Percentiles rank a stretch among this genome's conserved stretches.
Evolutionary conservation across 805 yeast genomes (phyloP).

Genomic region (Pichia rugopelliculosa): DNA sequence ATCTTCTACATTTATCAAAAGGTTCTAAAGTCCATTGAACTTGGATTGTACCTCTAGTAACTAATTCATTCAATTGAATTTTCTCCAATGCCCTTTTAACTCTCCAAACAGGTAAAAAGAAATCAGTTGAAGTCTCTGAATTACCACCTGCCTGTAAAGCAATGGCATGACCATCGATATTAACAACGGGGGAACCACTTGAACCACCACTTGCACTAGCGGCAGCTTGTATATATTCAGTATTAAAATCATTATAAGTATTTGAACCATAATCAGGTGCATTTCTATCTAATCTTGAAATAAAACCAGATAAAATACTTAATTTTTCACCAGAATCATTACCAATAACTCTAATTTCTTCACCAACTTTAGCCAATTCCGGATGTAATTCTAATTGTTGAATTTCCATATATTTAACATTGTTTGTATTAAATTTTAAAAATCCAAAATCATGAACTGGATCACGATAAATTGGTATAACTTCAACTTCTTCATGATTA

Average conservation of each 20-base stretch:
- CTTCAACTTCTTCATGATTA: constrained; percentile 89
- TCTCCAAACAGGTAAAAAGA: constrained; percentile 78
- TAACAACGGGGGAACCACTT: constrained; percentile 93
- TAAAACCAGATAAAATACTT: constrained; percentile 82
- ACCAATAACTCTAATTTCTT: constrained; percentile 91
- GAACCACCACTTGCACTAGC: constrained; percentile 96
- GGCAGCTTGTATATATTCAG: constrained; percentile 93
- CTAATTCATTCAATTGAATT: constrained; percentile 47
- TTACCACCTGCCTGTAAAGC: constrained; percentile 95
- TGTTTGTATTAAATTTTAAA: constrained; percentile 64
- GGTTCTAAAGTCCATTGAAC: constrained; percentile 85
- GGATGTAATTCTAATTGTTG: constrained; percentile 65
- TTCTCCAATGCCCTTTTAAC: constrained; percentile 76
- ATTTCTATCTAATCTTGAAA: constrained; percentile 78
- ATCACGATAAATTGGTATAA: constrained; percentile 80
- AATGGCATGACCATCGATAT: constrained; percentile 77
- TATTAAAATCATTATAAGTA: constrained; percentile 87
- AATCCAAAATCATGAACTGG: constrained; percentile 96
- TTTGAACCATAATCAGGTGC: constrained; percentile 90
- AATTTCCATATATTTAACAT: constrained; percentile 67
- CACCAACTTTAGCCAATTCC: constrained; percentile 81
- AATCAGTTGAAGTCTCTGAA: constrained; percentile 87
- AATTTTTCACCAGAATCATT: constrained; percentile 95
- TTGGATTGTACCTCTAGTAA: constrained; percentile 88
- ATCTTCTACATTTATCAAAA: constrained; percentile 81